These are phyloP conservation scores for Lodderomyces parapsilosis DNA, from an alignment of 1,139 yeast species.

Conservation along the genomic window DNA sequence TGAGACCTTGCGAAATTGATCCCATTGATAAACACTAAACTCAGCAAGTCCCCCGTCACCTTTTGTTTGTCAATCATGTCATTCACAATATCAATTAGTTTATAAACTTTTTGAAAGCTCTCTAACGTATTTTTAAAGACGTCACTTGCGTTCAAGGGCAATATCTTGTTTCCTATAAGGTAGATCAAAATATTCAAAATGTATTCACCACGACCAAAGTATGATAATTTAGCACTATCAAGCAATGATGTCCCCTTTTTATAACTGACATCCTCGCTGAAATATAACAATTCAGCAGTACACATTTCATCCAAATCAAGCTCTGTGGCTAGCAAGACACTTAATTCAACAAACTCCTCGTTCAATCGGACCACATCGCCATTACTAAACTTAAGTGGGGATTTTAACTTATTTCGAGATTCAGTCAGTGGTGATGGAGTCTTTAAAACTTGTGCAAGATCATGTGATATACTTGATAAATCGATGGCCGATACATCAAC, in stretches of 20 bases:
- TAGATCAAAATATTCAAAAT: conserved; percentile 70
- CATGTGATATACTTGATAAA: conserved; percentile 35
- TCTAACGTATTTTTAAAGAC: conserved; percentile 43
- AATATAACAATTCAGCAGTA: conserved; percentile 37
- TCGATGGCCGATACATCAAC: conserved; percentile 24
- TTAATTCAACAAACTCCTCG: conserved; percentile 50
- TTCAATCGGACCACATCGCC: conserved; percentile 71
- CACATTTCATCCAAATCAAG: conserved; percentile 36
- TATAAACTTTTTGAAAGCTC: conserved; percentile 59
- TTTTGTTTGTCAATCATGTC: conserved; percentile 69
- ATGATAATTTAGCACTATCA: conserved; percentile 73
- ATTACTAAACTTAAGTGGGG: conserved; percentile 44
- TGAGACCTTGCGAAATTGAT: conserved; percentile 60
- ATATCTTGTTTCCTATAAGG: conserved; percentile 34
- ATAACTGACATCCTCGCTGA: conserved; percentile 41
- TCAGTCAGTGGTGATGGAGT: conserved; percentile 53
- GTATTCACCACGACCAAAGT: conserved; percentile 66
- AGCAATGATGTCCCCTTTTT: conserved; percentile 53
- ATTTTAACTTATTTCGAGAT: conserved; percentile 49
- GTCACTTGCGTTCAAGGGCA: conserved; percentile 20
- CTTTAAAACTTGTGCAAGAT: conserved; percentile 46
- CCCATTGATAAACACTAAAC: conserved; percentile 52
- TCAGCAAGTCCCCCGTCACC: conserved; percentile 37
- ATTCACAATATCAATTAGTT: conserved; percentile 51
- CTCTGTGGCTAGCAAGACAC: conserved; percentile 56